Evolutionary conservation across 1,284 basidiomycete genomes (phyloP), one percentile per base, ranked within the genome.

Genomic region (Malassezia brasiliensis): DNA sequence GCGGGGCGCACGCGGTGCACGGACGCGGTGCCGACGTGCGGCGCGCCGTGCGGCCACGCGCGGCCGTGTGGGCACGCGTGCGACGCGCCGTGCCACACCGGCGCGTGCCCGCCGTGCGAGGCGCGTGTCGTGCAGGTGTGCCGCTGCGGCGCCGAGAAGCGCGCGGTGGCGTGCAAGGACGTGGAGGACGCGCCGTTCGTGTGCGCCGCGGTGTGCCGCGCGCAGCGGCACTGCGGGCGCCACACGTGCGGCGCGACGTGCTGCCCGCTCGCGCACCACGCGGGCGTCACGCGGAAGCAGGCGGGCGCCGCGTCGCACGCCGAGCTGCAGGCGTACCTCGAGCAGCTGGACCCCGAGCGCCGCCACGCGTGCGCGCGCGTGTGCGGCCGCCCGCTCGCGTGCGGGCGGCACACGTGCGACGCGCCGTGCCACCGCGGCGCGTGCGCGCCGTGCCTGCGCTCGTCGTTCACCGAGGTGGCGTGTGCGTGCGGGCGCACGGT

Each of bases 401-500:
- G 72, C 45, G 70, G 68, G 1, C 37, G 44, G 12, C 72, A 74
- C 57, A 44, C 55, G 6, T 74, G 72, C 48, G 66, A 66, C 2
- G 56, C 66, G 51, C 57, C 56, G 15, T 74, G 72, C 49, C 72
- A 74, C 49, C 66, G 72, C 11, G 70, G 70, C 22, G 60, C 68
- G 1, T 74, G 72, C 48, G 64, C 67, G 31, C 70, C 68, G 1
- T 74, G 72, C 53, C 56, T 74, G 35, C 67, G 68, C 38, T 68
- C 70, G 11, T 63, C 61, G 40, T 74, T 74, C 45, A 66, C 69
- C 22, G 72, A 74, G 49, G 53, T 72, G 32, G 56, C 56, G 36
- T 74, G 72, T 50, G 59, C 66, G 45, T 74, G 72, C 41, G 70
- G 70, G 11, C 60, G 71, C 22, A 74, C 70, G 0, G 65, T 73